Conservation (phyloP, 306 rosid genomes). For the Hylodesmum podocarpum region DNA sequence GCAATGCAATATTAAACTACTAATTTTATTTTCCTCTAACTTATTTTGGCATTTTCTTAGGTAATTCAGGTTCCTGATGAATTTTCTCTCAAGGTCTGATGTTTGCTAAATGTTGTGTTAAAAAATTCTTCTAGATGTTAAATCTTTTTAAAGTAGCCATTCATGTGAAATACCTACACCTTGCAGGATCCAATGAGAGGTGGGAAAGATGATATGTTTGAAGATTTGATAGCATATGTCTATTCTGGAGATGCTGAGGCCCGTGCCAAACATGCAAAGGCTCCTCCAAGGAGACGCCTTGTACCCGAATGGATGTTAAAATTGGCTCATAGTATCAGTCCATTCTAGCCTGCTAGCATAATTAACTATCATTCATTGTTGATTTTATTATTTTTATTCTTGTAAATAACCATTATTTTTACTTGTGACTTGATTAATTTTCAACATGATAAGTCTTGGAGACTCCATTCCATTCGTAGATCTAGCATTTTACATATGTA, state of each 20-base stretch:
- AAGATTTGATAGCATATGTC: constrained; percentile 65
- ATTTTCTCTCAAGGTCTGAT: neutral
- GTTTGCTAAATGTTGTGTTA: neutral
- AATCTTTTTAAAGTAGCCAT: neutral
- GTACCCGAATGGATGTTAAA: constrained; percentile 87
- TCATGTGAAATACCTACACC: constrained; percentile 10
- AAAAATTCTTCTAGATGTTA: neutral
- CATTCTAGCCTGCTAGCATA: constrained; percentile 49
- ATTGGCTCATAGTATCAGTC: constrained; percentile 81
- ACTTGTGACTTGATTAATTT: neutral
- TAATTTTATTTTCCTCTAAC: neutral
- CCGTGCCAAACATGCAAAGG: constrained; percentile 59
- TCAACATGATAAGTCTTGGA: neutral
- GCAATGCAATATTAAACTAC: neutral
- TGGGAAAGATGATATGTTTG: constrained; percentile 73
- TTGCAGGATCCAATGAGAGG: constrained; percentile 98
- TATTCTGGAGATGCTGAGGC: constrained; percentile 72
- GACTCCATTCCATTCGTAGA: neutral
- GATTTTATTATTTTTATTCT: neutral
- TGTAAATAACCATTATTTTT: constrained; percentile 27
- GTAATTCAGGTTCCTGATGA: neutral
- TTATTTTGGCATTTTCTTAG: neutral
- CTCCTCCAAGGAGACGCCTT: constrained; percentile 84
- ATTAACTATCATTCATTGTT: neutral
- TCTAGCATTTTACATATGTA: neutral